A percentile compares a stretch with the other conserved stretches of the same genome.
These are phyloP conservation scores for Vaccinium vitisidaea DNA, from an alignment of 148 eudicot species.

Conservation along the genomic window DNA sequence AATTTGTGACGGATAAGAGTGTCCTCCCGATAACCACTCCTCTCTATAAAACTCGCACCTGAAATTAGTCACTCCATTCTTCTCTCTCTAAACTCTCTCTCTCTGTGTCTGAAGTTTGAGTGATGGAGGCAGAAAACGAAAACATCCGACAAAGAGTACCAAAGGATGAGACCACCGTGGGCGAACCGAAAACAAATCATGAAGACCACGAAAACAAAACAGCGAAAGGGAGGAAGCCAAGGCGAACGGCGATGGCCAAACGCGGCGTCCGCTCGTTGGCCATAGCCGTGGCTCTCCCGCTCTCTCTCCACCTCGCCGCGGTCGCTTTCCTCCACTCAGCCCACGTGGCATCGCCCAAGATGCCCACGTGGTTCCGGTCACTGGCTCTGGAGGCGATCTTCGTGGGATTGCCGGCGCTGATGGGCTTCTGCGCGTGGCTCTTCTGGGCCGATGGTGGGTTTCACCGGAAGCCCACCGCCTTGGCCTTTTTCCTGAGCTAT, in stretches of 20 bases:
- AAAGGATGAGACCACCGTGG: slow-evolving; percentile 17
- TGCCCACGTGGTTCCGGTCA: slow-evolving; percentile 50
- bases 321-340: slow-evolving; percentile 42
- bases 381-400: slow-evolving; percentile 63
- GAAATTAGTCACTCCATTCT: slow-evolving; percentile 5
- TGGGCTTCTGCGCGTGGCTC: slow-evolving; percentile 83
- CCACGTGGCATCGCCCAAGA: slow-evolving; percentile 25
- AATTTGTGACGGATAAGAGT: no score
- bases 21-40: background rate
- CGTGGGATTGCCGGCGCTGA: slow-evolving; percentile 40
- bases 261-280: slow-evolving; percentile 64
- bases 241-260: slow-evolving; percentile 41
- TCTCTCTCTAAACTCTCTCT: background rate
- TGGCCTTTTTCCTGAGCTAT: slow-evolving; percentile 47
- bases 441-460: slow-evolving; percentile 95
- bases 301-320: slow-evolving; percentile 43
- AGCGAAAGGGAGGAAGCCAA: slow-evolving; percentile 18
- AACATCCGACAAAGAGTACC: slow-evolving; percentile 37
- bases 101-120: background rate
- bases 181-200: background rate
- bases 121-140: slow-evolving; percentile 44
- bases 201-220: background rate
- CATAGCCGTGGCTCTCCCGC: slow-evolving; percentile 54
- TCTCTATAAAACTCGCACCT: slow-evolving; percentile 14
- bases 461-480: slow-evolving; percentile 40